phyloP scores from a whole-genome alignment of 768 basidiomycete species.

The Mycena leptocephala region DNA sequence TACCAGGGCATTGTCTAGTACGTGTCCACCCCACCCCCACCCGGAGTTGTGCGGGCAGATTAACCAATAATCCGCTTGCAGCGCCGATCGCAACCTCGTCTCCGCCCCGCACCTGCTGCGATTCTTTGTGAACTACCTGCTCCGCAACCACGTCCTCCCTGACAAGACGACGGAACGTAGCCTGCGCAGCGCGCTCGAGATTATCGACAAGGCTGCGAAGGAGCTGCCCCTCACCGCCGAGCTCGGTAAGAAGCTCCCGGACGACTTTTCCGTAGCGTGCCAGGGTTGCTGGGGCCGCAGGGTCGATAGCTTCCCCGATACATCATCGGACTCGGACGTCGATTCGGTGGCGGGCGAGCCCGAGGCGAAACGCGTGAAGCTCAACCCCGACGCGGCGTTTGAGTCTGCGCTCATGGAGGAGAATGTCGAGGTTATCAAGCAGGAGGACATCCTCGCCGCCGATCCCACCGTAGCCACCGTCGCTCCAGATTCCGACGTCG shows the following conservation, averaged over 20 bases:
- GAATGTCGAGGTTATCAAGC: constrained; percentile 18
- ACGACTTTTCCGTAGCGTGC: constrained; percentile 17
- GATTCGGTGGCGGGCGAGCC: constrained; percentile 23
- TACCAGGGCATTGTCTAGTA: constrained; percentile 82
- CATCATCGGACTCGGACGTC: neutral
- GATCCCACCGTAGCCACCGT: neutral
- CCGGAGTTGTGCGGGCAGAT: neutral
- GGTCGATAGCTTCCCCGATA: neutral
- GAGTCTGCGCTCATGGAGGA: constrained; percentile 1
- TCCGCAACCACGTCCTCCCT: constrained; percentile 59
- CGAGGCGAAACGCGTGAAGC: no score
- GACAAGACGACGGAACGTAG: constrained; percentile 36
- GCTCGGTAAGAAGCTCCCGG: constrained; percentile 12
- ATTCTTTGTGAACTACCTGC: constrained; percentile 64
- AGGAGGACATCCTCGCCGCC: neutral
- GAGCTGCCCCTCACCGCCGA: constrained; percentile 13
- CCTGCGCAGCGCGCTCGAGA: constrained; percentile 9
- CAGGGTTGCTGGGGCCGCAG: constrained; percentile 2
- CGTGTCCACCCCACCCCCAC: constrained; percentile 34
- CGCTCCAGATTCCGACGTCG: neutral
- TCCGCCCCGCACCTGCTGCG: constrained; percentile 60
- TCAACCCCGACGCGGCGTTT: constrained; percentile 28
- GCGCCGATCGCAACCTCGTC: constrained; percentile 60
- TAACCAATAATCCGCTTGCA: constrained; percentile 31
- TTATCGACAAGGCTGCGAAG: constrained; percentile 5